Evolutionary conservation across 2,329 filamentous ascomycete genomes (phyloP).

Genomic region (Penicillium psychrosexuale): DNA sequence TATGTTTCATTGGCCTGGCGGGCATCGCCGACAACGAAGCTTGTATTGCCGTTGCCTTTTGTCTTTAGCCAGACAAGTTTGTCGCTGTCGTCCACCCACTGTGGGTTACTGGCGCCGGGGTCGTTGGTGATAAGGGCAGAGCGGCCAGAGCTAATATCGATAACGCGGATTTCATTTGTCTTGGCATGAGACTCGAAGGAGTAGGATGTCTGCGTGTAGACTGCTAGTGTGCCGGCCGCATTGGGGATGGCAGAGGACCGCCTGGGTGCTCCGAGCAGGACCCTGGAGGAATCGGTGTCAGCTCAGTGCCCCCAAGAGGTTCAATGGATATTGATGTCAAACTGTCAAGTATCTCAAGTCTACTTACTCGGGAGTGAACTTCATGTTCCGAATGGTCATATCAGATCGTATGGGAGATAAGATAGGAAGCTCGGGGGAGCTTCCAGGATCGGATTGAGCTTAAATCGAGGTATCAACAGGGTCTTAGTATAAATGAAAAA

Average conservation of each 20-base stretch:
- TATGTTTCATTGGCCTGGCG: constrained; percentile 41
- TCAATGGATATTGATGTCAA: not conserved
- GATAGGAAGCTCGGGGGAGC: constrained; percentile 17
- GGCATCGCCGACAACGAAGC: constrained; percentile 45
- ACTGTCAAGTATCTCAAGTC: not conserved
- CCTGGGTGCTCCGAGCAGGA: constrained; percentile 47
- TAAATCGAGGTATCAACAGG: not conserved
- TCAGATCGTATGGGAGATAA: constrained; percentile 21
- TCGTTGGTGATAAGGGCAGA: constrained; percentile 46
- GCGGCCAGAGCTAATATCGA: constrained; percentile 43
- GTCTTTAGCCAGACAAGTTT: constrained; percentile 48
- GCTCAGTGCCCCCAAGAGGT: not conserved
- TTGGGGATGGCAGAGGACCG: constrained; percentile 47
- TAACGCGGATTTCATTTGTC: constrained; percentile 46
- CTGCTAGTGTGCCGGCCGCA: constrained; percentile 45
- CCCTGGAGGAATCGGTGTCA: constrained; percentile 29
- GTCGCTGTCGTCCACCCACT: constrained; percentile 45
- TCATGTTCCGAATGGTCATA: constrained; percentile 42
- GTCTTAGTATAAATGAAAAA: not conserved
- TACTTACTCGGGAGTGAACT: constrained; percentile 44
- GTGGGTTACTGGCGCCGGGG: constrained; percentile 44
- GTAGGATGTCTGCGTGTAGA: constrained; percentile 50
- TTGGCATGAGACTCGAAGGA: constrained; percentile 50
- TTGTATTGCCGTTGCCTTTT: constrained; percentile 47
- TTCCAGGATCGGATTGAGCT: not conserved